phyloP scores from a whole-genome alignment of 1,284 basidiomycete genomes.

The Ganoderma lucidum region DNA sequence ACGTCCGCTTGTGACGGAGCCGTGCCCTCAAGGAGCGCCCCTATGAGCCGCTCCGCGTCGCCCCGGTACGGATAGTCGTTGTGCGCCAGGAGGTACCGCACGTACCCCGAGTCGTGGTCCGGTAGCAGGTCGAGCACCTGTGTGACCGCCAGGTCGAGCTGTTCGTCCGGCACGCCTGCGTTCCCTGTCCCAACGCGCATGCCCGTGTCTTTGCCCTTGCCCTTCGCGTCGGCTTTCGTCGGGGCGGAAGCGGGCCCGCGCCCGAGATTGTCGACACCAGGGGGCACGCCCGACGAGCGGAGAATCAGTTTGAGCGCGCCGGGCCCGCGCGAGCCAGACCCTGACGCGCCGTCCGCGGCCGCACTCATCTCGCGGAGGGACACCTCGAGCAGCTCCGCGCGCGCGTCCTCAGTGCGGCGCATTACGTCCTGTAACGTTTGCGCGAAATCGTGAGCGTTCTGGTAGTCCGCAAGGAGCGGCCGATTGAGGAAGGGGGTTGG shows the following conservation, averaged over 20 bases:
- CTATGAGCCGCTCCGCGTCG: slow-evolving; percentile 66
- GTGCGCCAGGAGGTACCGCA: slow-evolving; percentile 62
- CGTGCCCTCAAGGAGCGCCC: slow-evolving; percentile 75
- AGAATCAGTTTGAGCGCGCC: slow-evolving; percentile 69
- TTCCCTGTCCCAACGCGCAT: slow-evolving; percentile 35
- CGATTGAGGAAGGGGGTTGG: slow-evolving; percentile 70
- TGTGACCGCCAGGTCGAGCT: slow-evolving; percentile 61
- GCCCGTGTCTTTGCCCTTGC: slow-evolving; percentile 47
- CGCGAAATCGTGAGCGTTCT: slow-evolving; percentile 67
- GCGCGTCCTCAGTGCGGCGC: slow-evolving; percentile 59
- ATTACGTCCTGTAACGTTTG: slow-evolving; percentile 56
- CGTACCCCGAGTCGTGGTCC: slow-evolving; percentile 59
- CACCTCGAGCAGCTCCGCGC: slow-evolving; percentile 63
- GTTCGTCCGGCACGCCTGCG: slow-evolving; percentile 15
- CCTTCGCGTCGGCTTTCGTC: slow-evolving; percentile 43
- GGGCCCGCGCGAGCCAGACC: slow-evolving; percentile 49
- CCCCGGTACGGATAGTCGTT: slow-evolving; percentile 56
- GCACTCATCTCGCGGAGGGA: slow-evolving; percentile 50
- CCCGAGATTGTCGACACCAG: slow-evolving; percentile 53
- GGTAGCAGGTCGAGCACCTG: slow-evolving; percentile 80
- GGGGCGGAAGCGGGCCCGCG: slow-evolving; percentile 26
- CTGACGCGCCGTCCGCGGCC: slow-evolving; percentile 35
- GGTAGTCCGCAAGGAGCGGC: slow-evolving; percentile 73
- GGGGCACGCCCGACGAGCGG: slow-evolving; percentile 62
- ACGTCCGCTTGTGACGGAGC: slow-evolving; percentile 57